Percentiles rank a stretch among this genome's conserved stretches.
Conservation (phyloP, 345 rosid species). For the Conringia planisiliqua region DNA sequence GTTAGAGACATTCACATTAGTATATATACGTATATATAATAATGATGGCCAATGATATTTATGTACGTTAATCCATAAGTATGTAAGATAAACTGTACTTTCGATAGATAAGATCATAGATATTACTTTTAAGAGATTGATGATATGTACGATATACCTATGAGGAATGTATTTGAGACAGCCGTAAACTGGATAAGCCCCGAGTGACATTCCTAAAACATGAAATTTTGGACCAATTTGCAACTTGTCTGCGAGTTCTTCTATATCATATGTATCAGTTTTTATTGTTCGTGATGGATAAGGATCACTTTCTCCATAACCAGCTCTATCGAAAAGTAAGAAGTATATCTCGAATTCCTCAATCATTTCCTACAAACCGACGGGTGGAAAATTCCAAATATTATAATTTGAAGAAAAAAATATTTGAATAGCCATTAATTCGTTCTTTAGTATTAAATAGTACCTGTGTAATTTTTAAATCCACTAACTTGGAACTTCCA, state of each 20-base stretch:
- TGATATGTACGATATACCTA: constrained; percentile 36
- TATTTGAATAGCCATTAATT: not conserved
- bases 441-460: not conserved
- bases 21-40: too few relatives aligned
- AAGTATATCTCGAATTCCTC: constrained; percentile 64
- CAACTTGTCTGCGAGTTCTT: constrained; percentile 77
- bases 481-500: constrained; percentile 15
- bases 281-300: constrained; percentile 60
- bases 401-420: not conserved
- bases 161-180: constrained; percentile 77
- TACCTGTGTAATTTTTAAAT: constrained; percentile 26
- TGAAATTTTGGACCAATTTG: constrained; percentile 70
- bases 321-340: constrained; percentile 76
- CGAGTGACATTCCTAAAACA: constrained; percentile 77
- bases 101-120: not conserved
- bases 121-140: not conserved
- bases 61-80: not conserved
- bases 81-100: not conserved
- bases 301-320: constrained; percentile 90
- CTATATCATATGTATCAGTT: constrained; percentile 69
- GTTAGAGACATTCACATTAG: not conserved
- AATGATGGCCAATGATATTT: not conserved
- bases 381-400: not conserved
- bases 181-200: constrained; percentile 62
- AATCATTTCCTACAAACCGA: constrained; percentile 49